Conservation (phyloP, 495 filamentous ascomycete genomes). For the Aspergillus incahuasiensis region DNA sequence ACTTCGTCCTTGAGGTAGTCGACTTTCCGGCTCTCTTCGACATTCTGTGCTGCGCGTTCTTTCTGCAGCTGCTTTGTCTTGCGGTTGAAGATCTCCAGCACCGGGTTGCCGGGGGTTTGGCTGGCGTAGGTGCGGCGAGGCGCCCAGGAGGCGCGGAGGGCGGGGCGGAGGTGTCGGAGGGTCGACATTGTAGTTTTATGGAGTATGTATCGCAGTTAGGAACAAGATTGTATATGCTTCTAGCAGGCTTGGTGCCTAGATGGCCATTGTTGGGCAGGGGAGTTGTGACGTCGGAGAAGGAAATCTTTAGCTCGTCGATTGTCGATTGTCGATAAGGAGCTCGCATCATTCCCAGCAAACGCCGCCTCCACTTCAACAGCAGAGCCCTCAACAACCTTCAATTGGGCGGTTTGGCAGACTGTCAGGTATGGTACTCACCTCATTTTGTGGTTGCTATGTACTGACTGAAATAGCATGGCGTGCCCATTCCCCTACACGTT, state of each 20-base stretch:
- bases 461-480: slow-evolving; percentile 43
- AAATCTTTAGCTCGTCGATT: background rate
- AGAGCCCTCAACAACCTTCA: background rate
- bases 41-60: slow-evolving; percentile 72
- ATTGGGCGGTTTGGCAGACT: background rate
- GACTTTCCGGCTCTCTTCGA: slow-evolving; percentile 65
- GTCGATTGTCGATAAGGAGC: background rate
- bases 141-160: slow-evolving; percentile 18
- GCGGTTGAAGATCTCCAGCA: slow-evolving; percentile 87
- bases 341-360: background rate
- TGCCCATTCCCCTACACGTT: slow-evolving; percentile 81
- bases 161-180: slow-evolving; percentile 18
- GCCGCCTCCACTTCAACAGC: background rate
- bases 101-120: slow-evolving; percentile 67
- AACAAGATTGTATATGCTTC: background rate
- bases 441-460: background rate
- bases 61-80: slow-evolving; percentile 83
- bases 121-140: slow-evolving; percentile 60
- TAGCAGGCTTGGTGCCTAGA: background rate
- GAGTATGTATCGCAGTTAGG: background rate
- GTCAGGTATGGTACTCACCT: background rate
- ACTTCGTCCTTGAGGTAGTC: slow-evolving; percentile 95
- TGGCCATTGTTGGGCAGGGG: background rate
- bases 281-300: slow-evolving; percentile 9
- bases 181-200: slow-evolving; percentile 1